phyloP scores from a whole-genome alignment of 305 asterid genomes.

The Withania somnifera region DNA sequence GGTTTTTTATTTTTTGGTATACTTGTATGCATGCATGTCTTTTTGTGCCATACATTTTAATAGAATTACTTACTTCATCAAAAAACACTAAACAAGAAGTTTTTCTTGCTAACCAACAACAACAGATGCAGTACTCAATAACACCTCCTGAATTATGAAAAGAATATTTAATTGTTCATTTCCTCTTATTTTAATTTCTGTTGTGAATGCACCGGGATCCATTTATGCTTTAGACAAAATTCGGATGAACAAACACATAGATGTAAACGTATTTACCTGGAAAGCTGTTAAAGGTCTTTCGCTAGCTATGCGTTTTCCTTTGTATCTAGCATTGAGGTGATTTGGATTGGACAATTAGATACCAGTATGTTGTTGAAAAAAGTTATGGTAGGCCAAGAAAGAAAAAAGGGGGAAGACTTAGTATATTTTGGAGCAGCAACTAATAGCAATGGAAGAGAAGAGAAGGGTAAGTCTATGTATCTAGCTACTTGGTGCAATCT shows the following conservation, averaged over 20 bases:
- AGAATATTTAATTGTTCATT: not conserved
- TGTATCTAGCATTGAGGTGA: not conserved
- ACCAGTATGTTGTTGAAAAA: not conserved
- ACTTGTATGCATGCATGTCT: not conserved
- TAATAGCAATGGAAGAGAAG: not conserved
- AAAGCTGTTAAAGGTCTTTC: not conserved
- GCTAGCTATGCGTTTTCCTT: not conserved
- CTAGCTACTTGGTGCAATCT: not conserved
- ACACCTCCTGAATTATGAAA: not conserved
- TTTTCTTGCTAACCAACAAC: not conserved
- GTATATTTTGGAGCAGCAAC: not conserved
- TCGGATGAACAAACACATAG: not conserved
- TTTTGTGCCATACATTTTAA: not conserved
- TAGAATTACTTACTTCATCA: not conserved
- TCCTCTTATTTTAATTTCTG: not conserved
- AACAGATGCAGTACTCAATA: not conserved
- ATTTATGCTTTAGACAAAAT: not conserved
- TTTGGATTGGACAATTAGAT: not conserved
- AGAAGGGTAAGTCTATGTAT: not conserved
- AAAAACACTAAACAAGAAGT: not conserved
- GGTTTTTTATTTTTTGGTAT: not conserved
- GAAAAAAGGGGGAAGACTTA: not conserved
- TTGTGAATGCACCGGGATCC: not conserved
- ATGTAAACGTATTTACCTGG: not conserved
- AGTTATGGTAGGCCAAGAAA: not conserved